phyloP scores from a whole-genome alignment of 1,284 basidiomycete genomes.

The Leccinum proliferum region DNA sequence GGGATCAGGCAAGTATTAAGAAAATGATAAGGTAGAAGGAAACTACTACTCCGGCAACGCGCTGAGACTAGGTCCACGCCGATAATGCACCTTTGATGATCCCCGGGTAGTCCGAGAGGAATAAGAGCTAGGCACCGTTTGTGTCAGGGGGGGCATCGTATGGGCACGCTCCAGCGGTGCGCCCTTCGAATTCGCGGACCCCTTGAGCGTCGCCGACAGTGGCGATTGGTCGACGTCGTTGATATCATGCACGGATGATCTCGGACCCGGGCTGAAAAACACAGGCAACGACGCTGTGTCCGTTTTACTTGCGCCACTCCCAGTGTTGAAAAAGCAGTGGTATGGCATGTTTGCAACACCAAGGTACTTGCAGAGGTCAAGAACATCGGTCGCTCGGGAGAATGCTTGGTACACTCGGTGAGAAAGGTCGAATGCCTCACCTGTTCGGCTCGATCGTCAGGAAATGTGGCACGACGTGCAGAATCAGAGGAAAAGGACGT shows the following conservation, averaged over 20 bases:
- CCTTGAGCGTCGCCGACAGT: constrained; percentile 1
- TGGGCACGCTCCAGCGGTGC: constrained; percentile 12
- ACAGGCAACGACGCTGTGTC: neutral
- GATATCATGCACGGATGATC: neutral
- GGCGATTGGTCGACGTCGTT: neutral
- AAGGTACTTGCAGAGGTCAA: constrained; percentile 11
- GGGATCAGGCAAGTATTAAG: neutral
- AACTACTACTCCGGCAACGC: constrained; percentile 11
- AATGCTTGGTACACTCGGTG: constrained; percentile 5
- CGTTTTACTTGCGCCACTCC: neutral
- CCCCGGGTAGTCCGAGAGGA: neutral
- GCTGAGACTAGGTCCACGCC: constrained; percentile 4
- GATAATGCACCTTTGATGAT: neutral
- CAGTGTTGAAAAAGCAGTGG: neutral
- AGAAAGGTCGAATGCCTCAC: constrained; percentile 6
- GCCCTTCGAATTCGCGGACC: neutral
- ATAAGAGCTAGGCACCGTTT: neutral
- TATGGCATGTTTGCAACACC: neutral
- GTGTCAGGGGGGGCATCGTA: constrained; percentile 14
- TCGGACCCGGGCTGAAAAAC: neutral
- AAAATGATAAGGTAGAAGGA: neutral
- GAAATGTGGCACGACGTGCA: neutral
- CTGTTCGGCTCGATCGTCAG: constrained; percentile 12
- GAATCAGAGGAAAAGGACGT: constrained; percentile 6
- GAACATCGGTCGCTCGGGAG: neutral